A percentile compares a stretch with the other conserved stretches of the same genome.
These are phyloP conservation scores for Alternaria solani DNA, from an alignment of 2,329 filamentous ascomycete species.

Conservation along the genomic window DNA sequence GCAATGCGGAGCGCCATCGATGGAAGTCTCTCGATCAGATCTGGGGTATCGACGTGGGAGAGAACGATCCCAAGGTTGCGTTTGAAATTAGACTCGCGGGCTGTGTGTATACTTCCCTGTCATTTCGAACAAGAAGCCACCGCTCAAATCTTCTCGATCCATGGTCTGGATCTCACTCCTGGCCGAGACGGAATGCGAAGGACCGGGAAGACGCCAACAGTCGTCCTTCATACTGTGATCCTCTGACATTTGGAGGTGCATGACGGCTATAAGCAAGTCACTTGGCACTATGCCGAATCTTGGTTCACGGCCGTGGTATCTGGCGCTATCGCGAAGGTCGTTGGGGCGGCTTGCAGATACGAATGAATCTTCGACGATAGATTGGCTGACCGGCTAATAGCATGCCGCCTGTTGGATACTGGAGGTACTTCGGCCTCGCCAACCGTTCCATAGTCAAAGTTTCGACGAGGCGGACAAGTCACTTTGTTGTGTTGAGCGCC, in stretches of 20 bases:
- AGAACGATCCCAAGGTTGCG: neutral
- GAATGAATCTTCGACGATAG: slow-evolving; percentile 7
- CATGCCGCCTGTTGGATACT: slow-evolving; percentile 5
- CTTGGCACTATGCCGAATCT: neutral
- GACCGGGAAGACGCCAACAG: neutral
- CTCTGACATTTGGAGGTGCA: neutral
- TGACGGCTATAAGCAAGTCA: slow-evolving; percentile 5
- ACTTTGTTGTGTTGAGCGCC: neutral
- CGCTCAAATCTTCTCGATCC: neutral
- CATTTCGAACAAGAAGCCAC: neutral
- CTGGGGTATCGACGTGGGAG: neutral
- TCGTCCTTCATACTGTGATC: neutral
- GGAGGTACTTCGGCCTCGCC: neutral
- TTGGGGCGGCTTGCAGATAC: slow-evolving; percentile 8
- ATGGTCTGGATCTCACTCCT: neutral
- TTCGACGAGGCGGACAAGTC: neutral
- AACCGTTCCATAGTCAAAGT: neutral
- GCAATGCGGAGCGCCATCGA: neutral
- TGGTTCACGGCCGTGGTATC: neutral
- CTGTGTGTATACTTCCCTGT: neutral
- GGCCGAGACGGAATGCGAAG: neutral
- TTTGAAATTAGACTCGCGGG: neutral
- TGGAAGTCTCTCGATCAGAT: neutral
- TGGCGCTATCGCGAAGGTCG: neutral
- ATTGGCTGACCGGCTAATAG: slow-evolving; percentile 26